Evolutionary conservation across 495 filamentous ascomycete genomes (phyloP), one percentile per base, ranked within the genome.

Genomic region (Talaromyces thailandensis): DNA sequence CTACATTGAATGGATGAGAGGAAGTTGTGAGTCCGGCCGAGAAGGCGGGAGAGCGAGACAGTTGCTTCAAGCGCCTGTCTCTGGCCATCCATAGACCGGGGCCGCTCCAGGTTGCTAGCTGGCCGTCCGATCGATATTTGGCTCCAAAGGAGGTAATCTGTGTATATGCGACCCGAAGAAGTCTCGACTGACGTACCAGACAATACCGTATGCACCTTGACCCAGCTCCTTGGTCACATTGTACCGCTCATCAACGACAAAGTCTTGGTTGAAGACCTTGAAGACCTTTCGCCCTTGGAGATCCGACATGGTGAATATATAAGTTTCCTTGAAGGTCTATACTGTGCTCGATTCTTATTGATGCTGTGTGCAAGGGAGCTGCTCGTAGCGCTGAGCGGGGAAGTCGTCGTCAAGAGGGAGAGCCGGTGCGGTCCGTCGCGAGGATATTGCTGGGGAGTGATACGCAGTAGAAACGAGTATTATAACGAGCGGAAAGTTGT

Each of bases 251-350:
- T 96, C 95, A 64, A 98, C 94, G 65, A 97, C 88, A 70, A 98
- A 98, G 79, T 98, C 94, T 75, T 98, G 94, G 83, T 97, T 97
- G 81, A 98, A 98, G 70, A 98, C 94, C 88, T 98, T 98, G 84
- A 98, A 98, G 75, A 92, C 83, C 81, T 95, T 96, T 71, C 93
- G 89, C 71, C 90, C 90, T 66, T 86, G 84, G 58, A 95, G 79
- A 73, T 92, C 89, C 67, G 83, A 79, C 89, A 92, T 93, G 71
- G 37, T 64, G 69, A 63, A 40, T 14, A 40, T 40, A 40, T 6
- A 40, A 14, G 14, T 14, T 40, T n/a, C 48, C 24, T 23, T 52
- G 48, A 52, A 25, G 24, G 4, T 52, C 48, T 25, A 55, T 55
- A 16, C 21, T 28, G 26, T 55, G 26, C 5, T 55, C 14, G 51